Conservation (phyloP, 768 basidiomycete genomes). For the Cystoderma amianthinum region DNA sequence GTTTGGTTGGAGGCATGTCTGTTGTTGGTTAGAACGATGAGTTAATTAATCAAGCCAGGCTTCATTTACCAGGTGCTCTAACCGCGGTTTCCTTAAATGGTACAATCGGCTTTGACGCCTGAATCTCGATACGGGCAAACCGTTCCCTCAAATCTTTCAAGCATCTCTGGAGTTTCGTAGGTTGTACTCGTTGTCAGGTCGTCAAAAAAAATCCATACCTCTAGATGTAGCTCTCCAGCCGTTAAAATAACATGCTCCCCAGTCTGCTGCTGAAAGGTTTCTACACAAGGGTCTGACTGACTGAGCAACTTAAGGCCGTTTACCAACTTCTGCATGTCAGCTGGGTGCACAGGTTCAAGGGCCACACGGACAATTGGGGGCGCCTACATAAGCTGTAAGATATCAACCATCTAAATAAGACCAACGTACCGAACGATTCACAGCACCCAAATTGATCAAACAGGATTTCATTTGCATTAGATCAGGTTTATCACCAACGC, state of each 20-base stretch:
- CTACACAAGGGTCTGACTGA: constrained; percentile 95
- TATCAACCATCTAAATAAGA: not conserved
- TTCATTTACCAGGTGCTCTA: constrained; percentile 56
- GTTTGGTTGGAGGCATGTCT: constrained; percentile 90
- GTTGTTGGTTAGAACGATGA: constrained; percentile 1
- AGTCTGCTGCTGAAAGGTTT: constrained; percentile 94
- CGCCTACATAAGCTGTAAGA: constrained; percentile 34
- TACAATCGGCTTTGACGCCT: constrained; percentile 92
- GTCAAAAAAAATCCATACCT: constrained; percentile 41
- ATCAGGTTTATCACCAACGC: constrained; percentile 25
- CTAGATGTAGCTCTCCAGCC: constrained; percentile 93
- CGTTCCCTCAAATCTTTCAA: constrained; percentile 93
- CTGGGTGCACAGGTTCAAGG: constrained; percentile 74
- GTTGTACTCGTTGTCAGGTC: not conserved
- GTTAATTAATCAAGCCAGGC: not conserved
- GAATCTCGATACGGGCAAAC: constrained; percentile 90
- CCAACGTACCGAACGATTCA: constrained; percentile 51
- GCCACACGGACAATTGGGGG: constrained; percentile 95
- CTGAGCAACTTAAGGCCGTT: constrained; percentile 82
- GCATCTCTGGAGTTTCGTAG: constrained; percentile 63
- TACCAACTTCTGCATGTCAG: constrained; percentile 86
- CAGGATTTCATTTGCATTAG: constrained; percentile 33
- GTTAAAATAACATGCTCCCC: constrained; percentile 96
- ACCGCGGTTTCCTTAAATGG: constrained; percentile 96
- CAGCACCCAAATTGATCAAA: constrained; percentile 76